Base-by-base conservation (phyloP, 768 basidiomycete genomes). In the Lentinula lateritia region DNA sequence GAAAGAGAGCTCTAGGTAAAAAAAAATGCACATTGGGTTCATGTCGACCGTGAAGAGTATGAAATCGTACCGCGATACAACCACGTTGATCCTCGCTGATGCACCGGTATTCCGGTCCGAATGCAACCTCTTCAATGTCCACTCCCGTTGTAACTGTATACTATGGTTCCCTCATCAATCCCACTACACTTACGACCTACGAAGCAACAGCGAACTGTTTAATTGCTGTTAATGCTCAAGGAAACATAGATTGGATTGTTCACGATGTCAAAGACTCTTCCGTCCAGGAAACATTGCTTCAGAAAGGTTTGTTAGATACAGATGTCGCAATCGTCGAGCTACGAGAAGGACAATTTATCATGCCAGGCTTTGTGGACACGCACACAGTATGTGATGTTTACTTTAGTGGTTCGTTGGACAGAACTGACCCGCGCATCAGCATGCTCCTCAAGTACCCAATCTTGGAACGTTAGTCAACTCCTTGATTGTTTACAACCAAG, bases 281-380 rank as follows among this genome's bases (percentile, higher is more conserved):
- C 54, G 66, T 91, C 7, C 80, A 80, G 69, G 77, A 84, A 18
- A 74, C 76, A 3, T 71, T 90, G 52, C 75, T 77, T 0, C 71
- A 73, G 48, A 82, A 85, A 63, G 88, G 85, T n/a, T 68, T 75
- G 18, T 50, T 72, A 8, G 74, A 81, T 46, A 12, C 6, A 13
- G 50, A 52, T 52, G 69, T 81, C 6, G 71, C 81, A 18, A 67
- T 85, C 5, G 68, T 81, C 8, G 60, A 61, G n/a, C 68, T 87
- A 52, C 72, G 71, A 10, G 71, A 78, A 2, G 84, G 84, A 15
- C 78, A 87, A 64, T 95, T 94, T 69, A 67, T 96, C 60, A 83
- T 93, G 68, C 95, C 95, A 6, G 95, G 95, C 3, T 85, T 96
- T 71, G 77, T 95, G 58, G 95, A 97, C 77, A 96, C 94, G 35